Evolutionary conservation across 352 stramenopile species (phyloP).

Genomic region (Saprolegnia diclina): DNA sequence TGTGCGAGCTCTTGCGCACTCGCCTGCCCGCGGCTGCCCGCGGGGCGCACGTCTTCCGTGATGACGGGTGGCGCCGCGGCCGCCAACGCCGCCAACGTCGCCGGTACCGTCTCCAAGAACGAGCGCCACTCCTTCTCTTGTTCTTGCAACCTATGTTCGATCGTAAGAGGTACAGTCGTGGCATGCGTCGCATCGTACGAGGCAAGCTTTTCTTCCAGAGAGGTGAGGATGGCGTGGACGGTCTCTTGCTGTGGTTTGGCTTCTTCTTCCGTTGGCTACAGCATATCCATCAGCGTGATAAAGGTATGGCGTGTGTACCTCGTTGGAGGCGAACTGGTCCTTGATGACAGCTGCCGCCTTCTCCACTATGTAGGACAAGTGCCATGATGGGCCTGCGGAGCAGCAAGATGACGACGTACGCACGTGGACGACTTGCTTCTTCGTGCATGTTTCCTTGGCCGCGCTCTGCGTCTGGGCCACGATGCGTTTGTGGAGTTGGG

Average conservation of each 20-base stretch:
- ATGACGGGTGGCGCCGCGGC: background rate
- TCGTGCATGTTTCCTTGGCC: constrained; percentile 14
- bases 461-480: background rate
- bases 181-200: background rate
- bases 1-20: background rate
- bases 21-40: background rate
- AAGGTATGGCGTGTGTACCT: background rate
- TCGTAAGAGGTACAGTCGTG: constrained; percentile 5
- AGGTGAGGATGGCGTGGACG: constrained; percentile 8
- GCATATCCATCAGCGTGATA: background rate
- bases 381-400: background rate
- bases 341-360: constrained; percentile 11
- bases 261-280: background rate
- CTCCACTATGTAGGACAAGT: background rate
- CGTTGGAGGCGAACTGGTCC: background rate
- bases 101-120: constrained; percentile 5
- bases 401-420: background rate
- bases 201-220: constrained; percentile 11
- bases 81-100: background rate
- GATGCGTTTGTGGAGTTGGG: constrained; percentile 11
- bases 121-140: constrained; percentile 10
- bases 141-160: background rate
- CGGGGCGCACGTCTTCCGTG: background rate
- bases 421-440: constrained; percentile 18
- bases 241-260: constrained; percentile 1